These are phyloP conservation scores for Asterella californica DNA, from an alignment of 225 moss, liverwort and hornwort species.

Conservation along the genomic window DNA sequence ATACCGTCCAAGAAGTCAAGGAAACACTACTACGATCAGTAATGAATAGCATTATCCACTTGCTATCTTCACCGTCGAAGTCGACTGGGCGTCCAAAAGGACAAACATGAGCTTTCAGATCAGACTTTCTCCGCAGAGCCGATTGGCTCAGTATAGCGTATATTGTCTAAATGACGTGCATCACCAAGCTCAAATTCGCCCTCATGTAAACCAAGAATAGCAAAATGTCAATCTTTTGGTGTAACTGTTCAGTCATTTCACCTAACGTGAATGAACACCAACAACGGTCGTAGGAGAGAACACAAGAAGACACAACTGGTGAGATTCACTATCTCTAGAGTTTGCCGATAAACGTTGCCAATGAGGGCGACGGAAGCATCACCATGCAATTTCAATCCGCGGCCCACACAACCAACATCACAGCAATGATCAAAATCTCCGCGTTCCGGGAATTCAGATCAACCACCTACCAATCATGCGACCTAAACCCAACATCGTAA, in stretches of 20 bases:
- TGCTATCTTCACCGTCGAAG: background rate
- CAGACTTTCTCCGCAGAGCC: constrained; percentile 6
- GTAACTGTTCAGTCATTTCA: background rate
- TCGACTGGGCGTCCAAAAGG: background rate
- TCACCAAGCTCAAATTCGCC: constrained; percentile 9
- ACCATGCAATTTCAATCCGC: too few relatives aligned
- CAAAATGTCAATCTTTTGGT: background rate
- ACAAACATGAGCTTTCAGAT: constrained; percentile 2
- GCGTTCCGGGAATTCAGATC: too few relatives aligned
- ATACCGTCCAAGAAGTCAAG: background rate
- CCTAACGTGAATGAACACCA: background rate
- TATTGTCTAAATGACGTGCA: constrained; percentile 5
- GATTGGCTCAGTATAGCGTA: constrained; percentile 17
- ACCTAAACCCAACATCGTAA: too few relatives aligned
- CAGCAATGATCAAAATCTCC: too few relatives aligned
- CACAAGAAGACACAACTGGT: background rate
- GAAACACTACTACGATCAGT: too few relatives aligned
- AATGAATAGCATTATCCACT: background rate
- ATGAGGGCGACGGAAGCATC: too few relatives aligned
- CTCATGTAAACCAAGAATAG: background rate
- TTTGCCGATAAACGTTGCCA: too few relatives aligned
- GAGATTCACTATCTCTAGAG: background rate
- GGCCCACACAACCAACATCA: too few relatives aligned
- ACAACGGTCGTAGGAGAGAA: background rate
- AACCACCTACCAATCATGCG: too few relatives aligned